Evolutionary conservation across 176 grass and related monocot genomes (phyloP), one percentile per base, ranked within the genome.

Genomic region (Saccharum spontaneum): DNA sequence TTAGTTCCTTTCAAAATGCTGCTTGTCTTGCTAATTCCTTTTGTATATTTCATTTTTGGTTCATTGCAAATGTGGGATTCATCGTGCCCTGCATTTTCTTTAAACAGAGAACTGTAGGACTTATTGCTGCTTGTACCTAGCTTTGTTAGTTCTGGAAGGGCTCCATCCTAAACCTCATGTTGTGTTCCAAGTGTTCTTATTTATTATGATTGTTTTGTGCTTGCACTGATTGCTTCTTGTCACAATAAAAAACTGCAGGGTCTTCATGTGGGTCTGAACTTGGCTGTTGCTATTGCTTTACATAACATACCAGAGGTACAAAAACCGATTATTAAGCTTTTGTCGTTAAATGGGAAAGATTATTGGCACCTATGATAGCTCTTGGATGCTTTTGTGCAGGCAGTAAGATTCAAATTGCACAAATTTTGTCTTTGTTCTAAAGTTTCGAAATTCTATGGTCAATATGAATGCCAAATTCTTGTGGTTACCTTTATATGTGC

Each of bases 281-380:
- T 95, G 85, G 96, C 96, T 20, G 36, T 98, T 78, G 96, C 96
- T 78, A 98, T 98, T 84, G 96, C 96, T 80, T 87, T 98, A 70
- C 96, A 98, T 78, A 98, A 98, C 80, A 95, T 98, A 87, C 96
- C 96, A n/a, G 96, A 98, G 93, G 96, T 98, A 82, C 16, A 84
- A 4, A 83, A 78, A 57, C 67, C 8, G 62, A 77, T 10, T 20
- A 63, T 45, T 54, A 5, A 61, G 12, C 18, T 40, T 73, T 83
- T 85, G 34, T 73, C 72, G 3, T 83, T 40, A 73, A n/a, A 37
- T 67, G 28, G 73, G 16, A 72, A 30, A 57, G 65, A 34, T 63
- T 69, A n/a, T 67, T 79, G 4, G 2, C 59, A 52, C 24, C 34
- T 23, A 44, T 37, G 23, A 65, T 55, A 67, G 22, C 13, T 33